Conservation (phyloP, 2,329 filamentous ascomycete species). For the Pseudopyrenochaeta lycopersici region DNA sequence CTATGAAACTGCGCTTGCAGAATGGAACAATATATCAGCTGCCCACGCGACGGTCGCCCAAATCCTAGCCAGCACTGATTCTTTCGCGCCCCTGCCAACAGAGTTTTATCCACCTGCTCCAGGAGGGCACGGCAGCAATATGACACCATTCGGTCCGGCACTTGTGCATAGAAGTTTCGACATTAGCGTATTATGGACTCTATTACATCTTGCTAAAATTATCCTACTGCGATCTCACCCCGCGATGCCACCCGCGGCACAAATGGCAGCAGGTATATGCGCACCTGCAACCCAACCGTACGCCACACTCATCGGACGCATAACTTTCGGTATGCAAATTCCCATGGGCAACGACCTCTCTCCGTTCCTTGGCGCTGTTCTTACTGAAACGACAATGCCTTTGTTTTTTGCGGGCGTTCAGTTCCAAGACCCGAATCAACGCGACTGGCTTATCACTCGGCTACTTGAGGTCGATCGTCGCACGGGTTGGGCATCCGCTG, state of each 20-base stretch:
- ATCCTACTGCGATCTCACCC: slow-evolving; percentile 85
- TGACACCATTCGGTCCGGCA: slow-evolving; percentile 82
- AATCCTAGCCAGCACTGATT: slow-evolving; percentile 68
- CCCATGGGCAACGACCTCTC: slow-evolving; percentile 63
- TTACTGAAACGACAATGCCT: slow-evolving; percentile 83
- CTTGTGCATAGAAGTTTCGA: slow-evolving; percentile 85
- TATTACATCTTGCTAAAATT: slow-evolving; percentile 86
- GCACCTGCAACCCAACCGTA: slow-evolving; percentile 75
- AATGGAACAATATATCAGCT: slow-evolving; percentile 79
- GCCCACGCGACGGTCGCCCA: slow-evolving; percentile 74
- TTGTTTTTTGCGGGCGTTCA: slow-evolving; percentile 89
- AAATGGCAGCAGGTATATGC: slow-evolving; percentile 83
- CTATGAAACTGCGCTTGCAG: slow-evolving; percentile 73
- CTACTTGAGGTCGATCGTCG: slow-evolving; percentile 78
- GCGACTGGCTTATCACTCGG: slow-evolving; percentile 78
- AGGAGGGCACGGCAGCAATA: slow-evolving; percentile 37
- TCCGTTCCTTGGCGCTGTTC: slow-evolving; percentile 78
- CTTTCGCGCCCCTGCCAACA: slow-evolving; percentile 77
- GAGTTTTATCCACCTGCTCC: slow-evolving; percentile 69
- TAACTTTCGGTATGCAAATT: slow-evolving; percentile 73
- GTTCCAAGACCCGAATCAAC: slow-evolving; percentile 75
- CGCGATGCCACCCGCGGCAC: slow-evolving; percentile 87
- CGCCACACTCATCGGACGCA: slow-evolving; percentile 80
- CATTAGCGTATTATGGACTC: slow-evolving; percentile 88
- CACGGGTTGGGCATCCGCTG: slow-evolving; percentile 87